A percentile compares a stretch with the other conserved stretches of the same genome.
phyloP scores from a whole-genome alignment of 2,329 filamentous ascomycete species.

The Arthrobotrys megalospora region DNA sequence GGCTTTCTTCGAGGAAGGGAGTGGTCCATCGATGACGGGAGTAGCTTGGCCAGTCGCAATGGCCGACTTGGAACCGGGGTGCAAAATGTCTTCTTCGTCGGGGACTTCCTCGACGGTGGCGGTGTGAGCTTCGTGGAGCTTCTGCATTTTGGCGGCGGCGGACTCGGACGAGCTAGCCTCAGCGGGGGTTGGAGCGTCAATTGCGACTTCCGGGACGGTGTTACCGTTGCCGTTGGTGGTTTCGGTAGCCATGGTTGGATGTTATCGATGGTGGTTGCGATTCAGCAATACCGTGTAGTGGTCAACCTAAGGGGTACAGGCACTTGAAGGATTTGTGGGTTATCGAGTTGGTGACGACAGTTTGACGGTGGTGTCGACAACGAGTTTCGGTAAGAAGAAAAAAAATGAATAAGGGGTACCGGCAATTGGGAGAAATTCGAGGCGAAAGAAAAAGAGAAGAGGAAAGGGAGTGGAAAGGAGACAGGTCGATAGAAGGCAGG shows the following conservation, averaged over 20 bases:
- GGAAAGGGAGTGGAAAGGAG: constrained; percentile 68
- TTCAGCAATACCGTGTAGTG: constrained; percentile 61
- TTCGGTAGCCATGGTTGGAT: constrained; percentile 54
- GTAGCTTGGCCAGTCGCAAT: constrained; percentile 68
- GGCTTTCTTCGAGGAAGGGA: constrained; percentile 63
- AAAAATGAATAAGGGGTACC: not conserved
- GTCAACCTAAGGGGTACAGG: constrained; percentile 61
- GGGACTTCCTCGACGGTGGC: constrained; percentile 83
- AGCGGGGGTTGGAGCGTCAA: constrained; percentile 60
- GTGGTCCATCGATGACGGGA: constrained; percentile 65
- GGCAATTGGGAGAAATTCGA: constrained; percentile 23
- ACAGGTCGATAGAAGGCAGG: constrained; percentile 11
- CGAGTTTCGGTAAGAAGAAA: constrained; percentile 5
- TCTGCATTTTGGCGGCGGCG: constrained; percentile 74
- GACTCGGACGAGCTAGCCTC: constrained; percentile 64
- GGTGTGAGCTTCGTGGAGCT: constrained; percentile 73
- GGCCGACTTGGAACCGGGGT: constrained; percentile 69
- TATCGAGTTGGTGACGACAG: constrained; percentile 56
- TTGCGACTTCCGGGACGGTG: constrained; percentile 62
- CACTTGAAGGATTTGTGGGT: constrained; percentile 49
- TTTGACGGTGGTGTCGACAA: constrained; percentile 53
- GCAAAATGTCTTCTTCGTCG: constrained; percentile 81
- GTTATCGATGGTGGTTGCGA: constrained; percentile 48
- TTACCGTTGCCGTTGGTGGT: constrained; percentile 54
- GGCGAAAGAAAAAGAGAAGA: constrained; percentile 39